A percentile compares a stretch with the other conserved stretches of the same genome.
Evolutionary conservation across 2,329 filamentous ascomycete genomes (phyloP).

Genomic region (Aspergillus fumigatiaffinis): DNA sequence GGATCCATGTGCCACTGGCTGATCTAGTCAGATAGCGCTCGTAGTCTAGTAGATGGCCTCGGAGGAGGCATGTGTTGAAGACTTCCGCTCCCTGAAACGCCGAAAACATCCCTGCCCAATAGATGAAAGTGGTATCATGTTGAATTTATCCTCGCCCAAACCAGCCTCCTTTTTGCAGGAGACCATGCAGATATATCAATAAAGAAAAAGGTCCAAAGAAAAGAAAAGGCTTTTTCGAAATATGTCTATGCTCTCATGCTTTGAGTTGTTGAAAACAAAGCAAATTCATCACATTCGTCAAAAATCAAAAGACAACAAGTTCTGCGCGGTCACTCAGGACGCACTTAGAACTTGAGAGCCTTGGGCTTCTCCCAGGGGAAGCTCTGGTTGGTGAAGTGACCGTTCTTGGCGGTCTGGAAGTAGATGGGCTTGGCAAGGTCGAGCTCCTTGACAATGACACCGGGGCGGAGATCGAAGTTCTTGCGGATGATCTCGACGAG

Average conservation of each 20-base stretch:
- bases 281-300: slow-evolving; percentile 44
- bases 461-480: slow-evolving; percentile 97
- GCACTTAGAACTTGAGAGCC: slow-evolving; percentile 78
- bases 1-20: background rate
- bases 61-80: slow-evolving; percentile 36
- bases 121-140: slow-evolving; percentile 47
- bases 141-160: slow-evolving; percentile 44
- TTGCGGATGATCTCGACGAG: slow-evolving; percentile 88
- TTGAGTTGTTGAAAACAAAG: slow-evolving; percentile 52
- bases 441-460: slow-evolving; percentile 97
- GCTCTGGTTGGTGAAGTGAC: slow-evolving; percentile 97
- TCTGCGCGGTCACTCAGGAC: slow-evolving; percentile 16
- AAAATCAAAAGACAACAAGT: slow-evolving; percentile 17
- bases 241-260: slow-evolving; percentile 40
- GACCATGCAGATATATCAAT: slow-evolving; percentile 35
- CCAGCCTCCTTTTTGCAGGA: slow-evolving; percentile 27
- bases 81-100: slow-evolving; percentile 40
- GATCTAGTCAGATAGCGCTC: slow-evolving; percentile 1
- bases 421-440: slow-evolving; percentile 96
- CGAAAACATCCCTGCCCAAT: slow-evolving; percentile 39
- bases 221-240: slow-evolving; percentile 26
- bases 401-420: slow-evolving; percentile 98
- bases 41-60: slow-evolving; percentile 7
- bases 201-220: slow-evolving; percentile 28
- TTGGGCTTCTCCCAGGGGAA: slow-evolving; percentile 99